Evolutionary conservation across 169 alveolate species (phyloP), one percentile per base, ranked within the genome.

Genomic region (Eimeria necatrix): DNA sequence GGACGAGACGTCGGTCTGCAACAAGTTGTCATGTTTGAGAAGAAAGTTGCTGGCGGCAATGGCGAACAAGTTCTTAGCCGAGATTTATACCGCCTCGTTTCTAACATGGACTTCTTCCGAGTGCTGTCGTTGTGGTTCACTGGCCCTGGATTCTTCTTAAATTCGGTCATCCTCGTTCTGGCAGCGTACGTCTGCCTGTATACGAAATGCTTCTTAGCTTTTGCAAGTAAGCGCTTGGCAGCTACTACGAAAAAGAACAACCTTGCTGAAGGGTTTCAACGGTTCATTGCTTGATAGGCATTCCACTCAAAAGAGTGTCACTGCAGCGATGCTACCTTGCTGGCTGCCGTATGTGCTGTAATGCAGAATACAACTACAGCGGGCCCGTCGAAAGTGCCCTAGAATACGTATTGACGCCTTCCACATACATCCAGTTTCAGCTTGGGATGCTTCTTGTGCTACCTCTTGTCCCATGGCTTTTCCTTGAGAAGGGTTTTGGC

Each of bases 1-100:
- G 96, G 96, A 20, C 96, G 96, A 7, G 96, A 93, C 70, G 90
- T 81, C 49, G 94, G 96, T 8, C 86, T 93, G 46, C 93, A 84
- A 41, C 96, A 93, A 74, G 94, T 93, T 20, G 93, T 85, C 12
- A 93, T 84, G 93, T 93, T 93, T 74, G 96, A 93, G 59, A 84
- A 73, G 70, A 93, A 93, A 73, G 85, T 93, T 73, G 93, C 96
- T 53, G 91, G 94, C 9, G 96, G 96, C 8, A 93, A 93, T 49
- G 96, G 91, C 4, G 96, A 93, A 56, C 96, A 93, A 46, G 71
- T 93, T 51, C 93, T 93, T 9, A 85, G 93, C 68, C 93, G 96
- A 26, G 96, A 93, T 61, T 73, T 93, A 8, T 51, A 68, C 76
- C 83, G 96, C 16, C 83, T 93, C 70, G 96, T 91, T 56, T 64